A percentile compares a stretch with the other conserved stretches of the same genome.
These are phyloP conservation scores for Plenodomus biglobosus DNA, from an alignment of 2,329 filamentous ascomycete genomes.

Conservation along the genomic window DNA sequence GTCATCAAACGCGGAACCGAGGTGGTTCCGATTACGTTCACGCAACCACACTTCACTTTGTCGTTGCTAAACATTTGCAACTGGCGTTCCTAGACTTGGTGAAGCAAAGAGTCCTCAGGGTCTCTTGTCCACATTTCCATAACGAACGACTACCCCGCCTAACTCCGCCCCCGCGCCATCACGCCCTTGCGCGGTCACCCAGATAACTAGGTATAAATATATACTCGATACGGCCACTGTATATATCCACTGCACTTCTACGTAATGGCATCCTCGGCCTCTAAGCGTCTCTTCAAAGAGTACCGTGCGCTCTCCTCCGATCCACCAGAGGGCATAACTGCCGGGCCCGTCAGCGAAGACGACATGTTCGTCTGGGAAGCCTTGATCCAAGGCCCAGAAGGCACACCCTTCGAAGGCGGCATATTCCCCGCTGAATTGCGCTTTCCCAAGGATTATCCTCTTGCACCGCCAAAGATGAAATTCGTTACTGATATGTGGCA, in stretches of 20 bases:
- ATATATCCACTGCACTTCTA: not conserved
- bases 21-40: not conserved
- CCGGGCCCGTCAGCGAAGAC: slow-evolving; percentile 89
- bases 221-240: too few species aligned
- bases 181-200: not conserved
- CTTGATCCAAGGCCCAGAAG: slow-evolving; percentile 91
- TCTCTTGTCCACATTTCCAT: too few species aligned
- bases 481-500: slow-evolving; percentile 89
- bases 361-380: slow-evolving; percentile 97
- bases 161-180: too few species aligned
- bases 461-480: slow-evolving; percentile 82
- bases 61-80: not conserved
- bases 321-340: slow-evolving; percentile 96
- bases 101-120: too few species aligned
- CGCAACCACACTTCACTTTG: not conserved
- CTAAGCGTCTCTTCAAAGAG: slow-evolving; percentile 87
- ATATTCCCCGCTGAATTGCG: slow-evolving; percentile 84
- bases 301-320: slow-evolving; percentile 93
- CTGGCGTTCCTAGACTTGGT: not conserved
- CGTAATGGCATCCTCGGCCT: slow-evolving; percentile 57
- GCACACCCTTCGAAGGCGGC: slow-evolving; percentile 92
- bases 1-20: not conserved
- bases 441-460: slow-evolving; percentile 85
- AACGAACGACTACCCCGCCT: too few species aligned
- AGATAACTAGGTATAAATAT: too few species aligned